These are phyloP conservation scores for Exophiala oligosperma DNA, from an alignment of 2,329 filamentous ascomycete species.

Conservation along the genomic window DNA sequence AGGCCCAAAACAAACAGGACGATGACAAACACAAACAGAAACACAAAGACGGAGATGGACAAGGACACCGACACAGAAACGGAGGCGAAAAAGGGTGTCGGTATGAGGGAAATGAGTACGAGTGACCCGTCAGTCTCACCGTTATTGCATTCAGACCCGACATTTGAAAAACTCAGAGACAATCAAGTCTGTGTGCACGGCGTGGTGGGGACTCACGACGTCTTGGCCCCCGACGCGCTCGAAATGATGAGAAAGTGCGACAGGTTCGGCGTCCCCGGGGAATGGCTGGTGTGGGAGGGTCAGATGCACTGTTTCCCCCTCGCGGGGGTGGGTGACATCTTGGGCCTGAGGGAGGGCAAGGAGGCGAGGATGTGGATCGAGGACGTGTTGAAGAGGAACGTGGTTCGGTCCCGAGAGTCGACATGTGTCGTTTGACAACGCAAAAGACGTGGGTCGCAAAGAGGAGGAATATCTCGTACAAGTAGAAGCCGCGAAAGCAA, in stretches of 20 bases:
- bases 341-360: conserved; percentile 48
- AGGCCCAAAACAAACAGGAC: too few species aligned
- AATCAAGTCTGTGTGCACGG: conserved; percentile 52
- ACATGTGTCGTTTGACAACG: too few species aligned
- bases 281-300: conserved; percentile 60
- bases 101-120: not conserved
- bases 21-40: too few species aligned
- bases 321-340: conserved; percentile 49
- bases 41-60: too few species aligned
- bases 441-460: too few species aligned
- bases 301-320: conserved; percentile 63
- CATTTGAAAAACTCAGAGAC: conserved; percentile 41
- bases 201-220: conserved; percentile 53
- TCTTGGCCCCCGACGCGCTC: conserved; percentile 54
- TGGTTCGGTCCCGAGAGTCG: too few species aligned
- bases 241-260: conserved; percentile 49
- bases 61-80: too few species aligned
- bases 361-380: conserved; percentile 26
- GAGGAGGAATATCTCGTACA: too few species aligned
- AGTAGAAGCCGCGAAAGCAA: not conserved
- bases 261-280: conserved; percentile 46
- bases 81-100: not conserved
- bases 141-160: conserved; percentile 37
- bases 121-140: conserved; percentile 52
- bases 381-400: not conserved